Evolutionary conservation across 495 filamentous ascomycete species (phyloP), one percentile per base, ranked within the genome.

Genomic region (Astrothelium macrocarpum): DNA sequence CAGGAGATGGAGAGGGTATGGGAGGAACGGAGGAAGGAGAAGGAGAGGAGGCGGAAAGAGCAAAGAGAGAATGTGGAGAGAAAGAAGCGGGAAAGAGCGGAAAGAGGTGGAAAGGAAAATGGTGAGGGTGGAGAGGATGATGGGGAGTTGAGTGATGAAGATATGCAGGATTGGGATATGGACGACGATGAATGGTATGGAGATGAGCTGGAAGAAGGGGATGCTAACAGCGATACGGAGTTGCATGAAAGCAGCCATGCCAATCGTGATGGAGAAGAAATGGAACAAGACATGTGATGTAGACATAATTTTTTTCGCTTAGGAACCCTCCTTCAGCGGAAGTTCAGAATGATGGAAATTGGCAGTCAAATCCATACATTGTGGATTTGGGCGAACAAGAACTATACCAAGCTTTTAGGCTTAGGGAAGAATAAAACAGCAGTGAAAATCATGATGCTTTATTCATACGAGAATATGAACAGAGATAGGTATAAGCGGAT

Each of bases 11-110:
- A 97, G 68, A 78, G 85, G 77, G 81, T 82, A 69, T 96, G 94
- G 90, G 87, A 90, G 62, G 71, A 83, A 70, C 82, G 84, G 71
- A 82, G 83, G 65, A 85, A 86, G 72, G 88, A 92, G 75, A 95
- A 92, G 75, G 90, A 91, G 60, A 82, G 82, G 67, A 81, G 91
- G 66, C 89, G 84, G 79, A 86, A 84, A 74, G 79, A 86, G 64
- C 92, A 97, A 72, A 89, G 79, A 73, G 92, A 85, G 62, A 97
- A 97, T 71, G 84, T 94, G 23, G 88, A 93, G 76, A 87, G 81
- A 75, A 96, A 96, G 79, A 84, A 83, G 76, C 78, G 78, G 56
- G 81, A 85, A 66, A 84, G 81, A 70, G 79, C 76, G 5, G 79
- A 80, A 62, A 75, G 73, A 25, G 80, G 77, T 10, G 81, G 78